Conservation (phyloP, 169 alveolate genomes). For the Neospora caninum region DNA sequence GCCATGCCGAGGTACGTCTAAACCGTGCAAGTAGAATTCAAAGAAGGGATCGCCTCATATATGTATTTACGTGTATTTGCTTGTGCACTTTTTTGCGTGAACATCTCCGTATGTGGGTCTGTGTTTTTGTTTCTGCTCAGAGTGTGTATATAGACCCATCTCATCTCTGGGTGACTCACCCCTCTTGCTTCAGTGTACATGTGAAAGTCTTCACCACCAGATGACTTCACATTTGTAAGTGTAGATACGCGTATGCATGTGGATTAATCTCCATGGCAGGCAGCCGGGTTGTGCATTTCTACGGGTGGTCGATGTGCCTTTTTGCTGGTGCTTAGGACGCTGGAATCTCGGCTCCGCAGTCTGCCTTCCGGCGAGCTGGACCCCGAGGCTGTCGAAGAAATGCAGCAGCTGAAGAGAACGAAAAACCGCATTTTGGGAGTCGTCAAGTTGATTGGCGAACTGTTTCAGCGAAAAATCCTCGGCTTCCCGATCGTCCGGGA, state of each 20-base stretch:
- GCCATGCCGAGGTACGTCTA: conserved; percentile 59
- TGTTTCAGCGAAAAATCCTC: conserved; percentile 86
- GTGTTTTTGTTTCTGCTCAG: too few relatives aligned
- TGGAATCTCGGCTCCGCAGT: conserved; percentile 70
- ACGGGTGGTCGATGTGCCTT: too few relatives aligned
- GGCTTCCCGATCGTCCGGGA: conserved; percentile 87
- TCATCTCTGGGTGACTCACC: too few relatives aligned
- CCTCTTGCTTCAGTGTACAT: too few relatives aligned
- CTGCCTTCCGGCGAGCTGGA: conserved; percentile 62
- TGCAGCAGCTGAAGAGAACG: conserved; percentile 73
- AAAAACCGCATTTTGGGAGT: conserved; percentile 89
- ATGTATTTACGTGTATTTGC: not conserved
- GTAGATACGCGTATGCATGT: too few relatives aligned
- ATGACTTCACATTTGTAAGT: too few relatives aligned
- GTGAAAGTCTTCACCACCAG: too few relatives aligned
- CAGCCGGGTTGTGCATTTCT: too few relatives aligned
- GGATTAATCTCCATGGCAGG: too few relatives aligned
- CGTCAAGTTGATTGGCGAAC: conserved; percentile 90
- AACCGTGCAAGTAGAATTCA: too few relatives aligned
- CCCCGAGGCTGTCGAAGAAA: conserved; percentile 52
- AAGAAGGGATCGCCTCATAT: not conserved
- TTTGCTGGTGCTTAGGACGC: not conserved
- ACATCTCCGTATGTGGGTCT: too few relatives aligned
- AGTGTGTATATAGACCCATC: too few relatives aligned
- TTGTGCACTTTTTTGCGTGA: not conserved